Conservation (phyloP, 2,329 filamentous ascomycete species). For the Aspergillus texensis region DNA sequence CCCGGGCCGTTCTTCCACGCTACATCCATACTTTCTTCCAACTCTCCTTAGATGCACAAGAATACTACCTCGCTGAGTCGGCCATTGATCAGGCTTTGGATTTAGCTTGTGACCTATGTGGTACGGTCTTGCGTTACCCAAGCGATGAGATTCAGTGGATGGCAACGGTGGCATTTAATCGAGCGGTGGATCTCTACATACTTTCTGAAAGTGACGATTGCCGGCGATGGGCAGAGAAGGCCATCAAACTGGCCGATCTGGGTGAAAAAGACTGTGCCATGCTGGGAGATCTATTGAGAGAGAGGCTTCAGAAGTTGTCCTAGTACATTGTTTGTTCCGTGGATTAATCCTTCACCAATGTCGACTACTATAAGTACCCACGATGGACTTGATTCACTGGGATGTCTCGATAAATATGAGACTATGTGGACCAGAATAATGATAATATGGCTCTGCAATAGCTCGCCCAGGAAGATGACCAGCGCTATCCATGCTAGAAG, state of each 20-base stretch:
- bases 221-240: constrained; percentile 40
- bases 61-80: constrained; percentile 33
- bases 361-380: too few relatives aligned
- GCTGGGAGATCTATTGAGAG: constrained; percentile 29
- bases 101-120: constrained; percentile 17
- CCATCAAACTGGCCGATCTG: constrained; percentile 37
- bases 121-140: constrained; percentile 45
- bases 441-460: too few relatives aligned
- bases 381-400: too few relatives aligned
- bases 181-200: constrained; percentile 56
- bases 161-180: constrained; percentile 58
- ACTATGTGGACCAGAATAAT: too few relatives aligned
- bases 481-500: too few relatives aligned
- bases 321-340: neutral
- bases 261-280: constrained; percentile 24
- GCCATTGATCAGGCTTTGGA: constrained; percentile 38
- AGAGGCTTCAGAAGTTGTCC: constrained; percentile 23
- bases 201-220: constrained; percentile 34
- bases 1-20: constrained; percentile 63
- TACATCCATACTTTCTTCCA: constrained; percentile 81
- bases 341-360: too few relatives aligned
- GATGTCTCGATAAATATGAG: too few relatives aligned
- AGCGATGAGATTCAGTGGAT: constrained; percentile 61
- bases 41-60: constrained; percentile 52
- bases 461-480: too few relatives aligned